A percentile compares a stretch with the other conserved stretches of the same genome.
Conservation (phyloP, 2,329 filamentous ascomycete genomes). For the Colletotrichum ledebouriae region DNA sequence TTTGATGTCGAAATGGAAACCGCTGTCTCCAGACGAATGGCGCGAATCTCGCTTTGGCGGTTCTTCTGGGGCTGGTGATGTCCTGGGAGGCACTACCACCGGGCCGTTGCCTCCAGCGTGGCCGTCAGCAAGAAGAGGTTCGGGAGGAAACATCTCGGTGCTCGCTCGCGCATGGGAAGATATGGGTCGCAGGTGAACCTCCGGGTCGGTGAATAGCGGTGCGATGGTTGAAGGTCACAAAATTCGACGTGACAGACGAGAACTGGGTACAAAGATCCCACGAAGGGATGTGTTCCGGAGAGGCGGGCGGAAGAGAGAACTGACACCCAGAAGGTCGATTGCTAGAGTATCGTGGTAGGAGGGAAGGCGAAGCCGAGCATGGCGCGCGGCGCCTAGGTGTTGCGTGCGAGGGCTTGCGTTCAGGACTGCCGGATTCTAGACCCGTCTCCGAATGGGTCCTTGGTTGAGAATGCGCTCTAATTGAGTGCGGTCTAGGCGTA, state of each 20-base stretch:
- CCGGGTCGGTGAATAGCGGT: neutral
- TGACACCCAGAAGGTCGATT: neutral
- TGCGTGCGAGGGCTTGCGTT: slow-evolving; percentile 22
- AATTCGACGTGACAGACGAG: neutral
- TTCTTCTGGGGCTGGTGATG: neutral
- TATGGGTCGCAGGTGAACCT: slow-evolving; percentile 30
- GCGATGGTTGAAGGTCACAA: neutral
- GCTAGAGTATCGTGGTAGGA: slow-evolving; percentile 36
- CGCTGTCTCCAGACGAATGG: slow-evolving; percentile 25
- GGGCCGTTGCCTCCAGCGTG: slow-evolving; percentile 23
- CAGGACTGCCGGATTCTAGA: slow-evolving; percentile 26
- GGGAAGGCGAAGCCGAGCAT: slow-evolving; percentile 32
- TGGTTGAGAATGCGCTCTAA: slow-evolving; percentile 34
- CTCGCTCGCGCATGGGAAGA: slow-evolving; percentile 39
- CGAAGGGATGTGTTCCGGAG: neutral
- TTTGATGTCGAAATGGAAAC: slow-evolving; percentile 28
- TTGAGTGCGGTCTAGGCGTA: slow-evolving; percentile 35
- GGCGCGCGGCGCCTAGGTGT: slow-evolving; percentile 25
- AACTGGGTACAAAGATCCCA: neutral
- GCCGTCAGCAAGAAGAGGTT: slow-evolving; percentile 24
- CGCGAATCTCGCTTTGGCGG: neutral
- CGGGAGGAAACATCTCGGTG: slow-evolving; percentile 35
- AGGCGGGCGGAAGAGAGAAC: neutral
- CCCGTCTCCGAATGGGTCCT: slow-evolving; percentile 30
- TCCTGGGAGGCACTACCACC: slow-evolving; percentile 20